These are phyloP conservation scores for Endothia cerciana DNA, from an alignment of 2,329 filamentous ascomycete genomes.

Conservation along the genomic window DNA sequence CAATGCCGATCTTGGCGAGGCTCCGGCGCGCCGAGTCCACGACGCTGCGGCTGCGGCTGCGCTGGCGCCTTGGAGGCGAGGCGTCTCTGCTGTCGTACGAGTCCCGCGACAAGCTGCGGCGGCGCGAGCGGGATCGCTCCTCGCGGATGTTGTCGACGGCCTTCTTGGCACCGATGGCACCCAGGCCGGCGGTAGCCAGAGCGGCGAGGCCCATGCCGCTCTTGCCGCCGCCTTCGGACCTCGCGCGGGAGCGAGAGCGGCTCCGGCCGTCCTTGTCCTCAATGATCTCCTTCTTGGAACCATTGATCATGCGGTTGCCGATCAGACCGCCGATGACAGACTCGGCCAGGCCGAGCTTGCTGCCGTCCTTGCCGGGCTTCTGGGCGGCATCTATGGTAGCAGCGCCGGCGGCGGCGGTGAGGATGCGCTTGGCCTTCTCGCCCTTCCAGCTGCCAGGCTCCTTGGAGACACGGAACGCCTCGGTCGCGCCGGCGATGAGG, in stretches of 20 bases:
- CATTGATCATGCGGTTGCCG: conserved; percentile 84
- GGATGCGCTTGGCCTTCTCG: conserved; percentile 86
- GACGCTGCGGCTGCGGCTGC: conserved; percentile 68
- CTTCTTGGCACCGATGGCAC: conserved; percentile 66
- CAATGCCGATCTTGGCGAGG: conserved; percentile 64
- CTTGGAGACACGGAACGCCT: conserved; percentile 89
- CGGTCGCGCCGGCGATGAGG: conserved; percentile 84
- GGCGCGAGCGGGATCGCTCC: conserved; percentile 57
- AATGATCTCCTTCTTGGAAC: conserved; percentile 69
- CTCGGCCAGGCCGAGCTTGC: conserved; percentile 82
- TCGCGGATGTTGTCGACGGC: conserved; percentile 45
- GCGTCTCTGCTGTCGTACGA: conserved; percentile 49
- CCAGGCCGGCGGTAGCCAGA: conserved; percentile 64
- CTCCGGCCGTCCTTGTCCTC: conserved; percentile 65
- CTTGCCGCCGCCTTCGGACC: conserved; percentile 58
- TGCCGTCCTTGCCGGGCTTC: conserved; percentile 72
- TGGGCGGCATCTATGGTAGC: conserved; percentile 83
- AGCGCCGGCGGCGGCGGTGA: conserved; percentile 84
- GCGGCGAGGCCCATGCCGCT: conserved; percentile 61
- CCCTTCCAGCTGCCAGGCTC: conserved; percentile 89
- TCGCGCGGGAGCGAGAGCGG: conserved; percentile 71
- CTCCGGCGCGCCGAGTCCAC: conserved; percentile 65
- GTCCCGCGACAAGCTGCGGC: conserved; percentile 39
- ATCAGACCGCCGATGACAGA: conserved; percentile 88
- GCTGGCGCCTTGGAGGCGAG: conserved; percentile 46